A percentile compares a stretch with the other conserved stretches of the same genome.
Conservation (phyloP, 257 asterid species). For the Jacaranda mimosifolia region DNA sequence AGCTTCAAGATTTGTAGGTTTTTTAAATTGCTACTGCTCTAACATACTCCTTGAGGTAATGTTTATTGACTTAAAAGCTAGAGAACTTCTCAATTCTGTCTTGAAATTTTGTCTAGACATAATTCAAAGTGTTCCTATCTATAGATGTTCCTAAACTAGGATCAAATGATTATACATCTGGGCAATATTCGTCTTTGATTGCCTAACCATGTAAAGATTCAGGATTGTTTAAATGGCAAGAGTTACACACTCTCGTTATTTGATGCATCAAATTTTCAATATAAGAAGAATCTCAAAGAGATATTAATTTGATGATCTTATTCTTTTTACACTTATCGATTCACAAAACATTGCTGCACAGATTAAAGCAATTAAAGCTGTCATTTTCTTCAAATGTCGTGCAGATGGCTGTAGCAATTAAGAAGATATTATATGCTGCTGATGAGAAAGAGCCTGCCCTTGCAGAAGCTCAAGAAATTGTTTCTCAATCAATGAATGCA, state of each 20-base stretch:
- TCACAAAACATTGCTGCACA: not conserved
- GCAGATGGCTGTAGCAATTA: slow-evolving; percentile 66
- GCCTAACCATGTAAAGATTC: too few relatives aligned
- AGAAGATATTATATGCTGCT: slow-evolving; percentile 65
- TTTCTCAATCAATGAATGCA: slow-evolving; percentile 32
- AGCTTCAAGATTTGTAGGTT: not conserved
- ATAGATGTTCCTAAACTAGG: too few relatives aligned
- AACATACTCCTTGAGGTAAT: too few relatives aligned
- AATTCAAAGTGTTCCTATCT: not conserved
- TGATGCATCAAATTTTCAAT: too few relatives aligned
- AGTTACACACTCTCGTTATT: too few relatives aligned
- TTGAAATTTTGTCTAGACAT: not conserved
- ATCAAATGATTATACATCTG: too few relatives aligned
- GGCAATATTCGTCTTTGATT: too few relatives aligned
- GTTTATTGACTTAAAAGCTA: not conserved
- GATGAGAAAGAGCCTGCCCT: slow-evolving; percentile 68
- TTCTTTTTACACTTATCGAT: not conserved
- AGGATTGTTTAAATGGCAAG: too few relatives aligned
- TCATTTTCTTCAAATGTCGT: slow-evolving; percentile 4
- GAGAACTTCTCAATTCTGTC: not conserved
- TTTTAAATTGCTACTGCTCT: not conserved
- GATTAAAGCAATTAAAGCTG: not conserved
- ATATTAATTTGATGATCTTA: not conserved
- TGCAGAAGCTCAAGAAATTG: slow-evolving; percentile 60
- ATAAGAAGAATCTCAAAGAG: not conserved